A percentile compares a stretch with the other conserved stretches of the same genome.
Evolutionary conservation across 345 rosid genomes (phyloP).

Genomic region (Cochlearia excelsa): DNA sequence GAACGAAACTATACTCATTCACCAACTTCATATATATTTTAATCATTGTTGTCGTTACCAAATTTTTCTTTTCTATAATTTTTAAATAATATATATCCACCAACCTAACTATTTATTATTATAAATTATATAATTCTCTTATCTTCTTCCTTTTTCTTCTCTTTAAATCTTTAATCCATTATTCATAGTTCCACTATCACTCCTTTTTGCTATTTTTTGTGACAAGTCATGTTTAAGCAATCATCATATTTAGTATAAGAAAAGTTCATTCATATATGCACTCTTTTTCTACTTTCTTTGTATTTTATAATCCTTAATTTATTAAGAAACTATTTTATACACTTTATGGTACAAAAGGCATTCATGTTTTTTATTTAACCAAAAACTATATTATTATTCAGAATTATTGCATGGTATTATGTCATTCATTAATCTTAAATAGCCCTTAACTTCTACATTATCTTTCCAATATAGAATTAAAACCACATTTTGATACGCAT

Average conservation of each 20-base stretch:
- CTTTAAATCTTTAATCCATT: constrained; percentile 30
- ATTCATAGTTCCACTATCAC: constrained; percentile 37
- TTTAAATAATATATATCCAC: constrained; percentile 8
- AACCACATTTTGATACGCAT: too few relatives aligned
- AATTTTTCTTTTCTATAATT: constrained; percentile 12
- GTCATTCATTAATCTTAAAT: too few relatives aligned
- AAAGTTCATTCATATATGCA: constrained; percentile 26
- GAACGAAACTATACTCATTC: constrained; percentile 29
- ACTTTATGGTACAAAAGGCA: constrained; percentile 20
- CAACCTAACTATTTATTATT: constrained; percentile 26
- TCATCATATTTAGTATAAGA: constrained; percentile 28
- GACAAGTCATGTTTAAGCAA: constrained; percentile 34
- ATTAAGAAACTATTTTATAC: constrained; percentile 3
- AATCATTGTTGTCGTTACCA: constrained; percentile 24
- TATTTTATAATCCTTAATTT: constrained; percentile 8
- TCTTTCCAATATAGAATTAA: too few relatives aligned
- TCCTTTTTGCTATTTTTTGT: constrained; percentile 30
- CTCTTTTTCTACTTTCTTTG: constrained; percentile 29
- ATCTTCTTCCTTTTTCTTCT: constrained; percentile 29
- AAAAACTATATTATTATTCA: neutral
- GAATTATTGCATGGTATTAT: neutral
- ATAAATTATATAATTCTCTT: constrained; percentile 5
- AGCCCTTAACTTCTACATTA: too few relatives aligned
- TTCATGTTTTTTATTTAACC: constrained; percentile 4
- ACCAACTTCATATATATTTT: constrained; percentile 30